Base-by-base conservation (phyloP, 805 yeast genomes). In the Gaillardinia entomophila region DNA sequence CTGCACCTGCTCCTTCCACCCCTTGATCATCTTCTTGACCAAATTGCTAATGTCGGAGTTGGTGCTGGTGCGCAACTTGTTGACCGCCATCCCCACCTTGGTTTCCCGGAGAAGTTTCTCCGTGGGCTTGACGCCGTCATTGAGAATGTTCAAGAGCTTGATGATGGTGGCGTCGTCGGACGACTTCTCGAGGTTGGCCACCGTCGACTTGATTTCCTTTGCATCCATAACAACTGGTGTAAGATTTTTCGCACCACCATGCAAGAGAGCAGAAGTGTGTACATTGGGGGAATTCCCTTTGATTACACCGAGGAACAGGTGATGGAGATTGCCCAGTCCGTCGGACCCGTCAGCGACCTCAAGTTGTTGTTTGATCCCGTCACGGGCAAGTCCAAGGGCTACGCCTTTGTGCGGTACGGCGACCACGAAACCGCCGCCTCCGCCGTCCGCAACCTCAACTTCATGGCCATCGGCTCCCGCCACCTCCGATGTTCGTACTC, bases 11-110 rank as follows among this genome's bases (percentile, higher is more conserved):
- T 90, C 97, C 52, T 87, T 87, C 98, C 98, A 92, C 24, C 71
- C 67, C 45, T 77, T 75, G 47, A 92, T 88, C 64, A 89, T 84
- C 45, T 76, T 77, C 55, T 84, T 85, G 24, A 90, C 97, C 26
- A 83, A 60, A 2, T 70, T 60, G 10, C 81, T 67, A 28, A 92
- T 73, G 45, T 88, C 94, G 15, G 72, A 40, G 56, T 83, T 85
- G 19, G 60, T 51, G 29, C 79, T 77, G 6, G 84, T 62, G 42
- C 95, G 77, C 49, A 83, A 77, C 58, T 86, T 88, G 63, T 92
- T 92, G 26, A 92, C 97, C 6, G 89, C 90, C 12, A 92, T 90
- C 42, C 98, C 98, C n/a, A 92, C 90, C 57, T 87, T 88, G 6
- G 98, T 92, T 50, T 90, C 95, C 49, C 97, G 74, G 32, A 90